Conservation (phyloP, 2,329 filamentous ascomycete genomes). For the Ceratocystis ficicola region DNA sequence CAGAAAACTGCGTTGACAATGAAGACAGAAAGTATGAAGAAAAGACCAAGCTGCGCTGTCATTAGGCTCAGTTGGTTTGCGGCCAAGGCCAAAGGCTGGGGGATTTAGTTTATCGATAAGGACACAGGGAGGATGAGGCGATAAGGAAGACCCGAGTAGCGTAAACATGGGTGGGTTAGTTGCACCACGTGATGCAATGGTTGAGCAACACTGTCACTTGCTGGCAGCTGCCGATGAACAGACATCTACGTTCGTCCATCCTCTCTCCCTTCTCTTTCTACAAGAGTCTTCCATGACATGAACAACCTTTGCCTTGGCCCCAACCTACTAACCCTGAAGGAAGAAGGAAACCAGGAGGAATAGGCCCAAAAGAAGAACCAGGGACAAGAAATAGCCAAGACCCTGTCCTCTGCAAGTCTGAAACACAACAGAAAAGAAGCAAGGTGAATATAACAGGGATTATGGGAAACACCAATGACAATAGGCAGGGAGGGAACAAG, state of each 20-base stretch:
- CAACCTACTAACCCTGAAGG: background rate
- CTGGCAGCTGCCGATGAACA: background rate
- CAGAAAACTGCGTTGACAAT: background rate
- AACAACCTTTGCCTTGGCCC: too few species aligned
- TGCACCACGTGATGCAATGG: background rate
- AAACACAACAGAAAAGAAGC: conserved; percentile 7
- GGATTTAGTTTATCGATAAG: conserved; percentile 6
- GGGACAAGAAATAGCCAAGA: background rate
- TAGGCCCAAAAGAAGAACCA: background rate
- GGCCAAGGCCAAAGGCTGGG: conserved; percentile 8
- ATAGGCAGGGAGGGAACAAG: background rate
- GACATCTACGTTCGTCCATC: background rate
- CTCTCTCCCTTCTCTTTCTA: too few species aligned
- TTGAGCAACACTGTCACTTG: background rate
- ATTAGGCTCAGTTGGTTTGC: conserved; percentile 5
- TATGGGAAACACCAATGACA: conserved; percentile 3
- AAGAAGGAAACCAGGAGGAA: background rate
- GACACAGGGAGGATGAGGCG: background rate
- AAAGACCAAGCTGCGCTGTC: background rate
- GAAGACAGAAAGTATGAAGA: conserved; percentile 2
- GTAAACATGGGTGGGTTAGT: background rate
- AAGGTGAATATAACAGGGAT: background rate
- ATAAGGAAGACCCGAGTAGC: background rate
- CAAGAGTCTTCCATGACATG: too few species aligned
- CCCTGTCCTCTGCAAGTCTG: background rate